phyloP scores from a whole-genome alignment of 768 basidiomycete genomes.

The Auricularia auricula-judae region DNA sequence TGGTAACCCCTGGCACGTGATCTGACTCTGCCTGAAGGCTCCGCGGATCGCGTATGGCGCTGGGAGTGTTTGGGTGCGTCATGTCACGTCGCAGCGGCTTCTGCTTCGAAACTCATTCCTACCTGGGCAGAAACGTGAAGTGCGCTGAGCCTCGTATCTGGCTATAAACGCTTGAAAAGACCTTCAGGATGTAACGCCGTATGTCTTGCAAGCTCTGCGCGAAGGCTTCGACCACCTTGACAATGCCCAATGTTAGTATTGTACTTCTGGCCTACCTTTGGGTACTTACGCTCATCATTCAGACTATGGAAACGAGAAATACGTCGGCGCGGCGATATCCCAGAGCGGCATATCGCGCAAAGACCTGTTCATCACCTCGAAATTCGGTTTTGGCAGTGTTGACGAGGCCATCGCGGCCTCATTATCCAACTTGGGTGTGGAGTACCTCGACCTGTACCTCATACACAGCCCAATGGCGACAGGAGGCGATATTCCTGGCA shows the following conservation, averaged over 20 bases:
- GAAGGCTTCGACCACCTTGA: not conserved
- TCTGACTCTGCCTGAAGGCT: slow-evolving; percentile 5
- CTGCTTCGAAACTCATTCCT: not conserved
- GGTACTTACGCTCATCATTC: not conserved
- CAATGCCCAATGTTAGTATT: not conserved
- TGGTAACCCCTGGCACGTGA: not conserved
- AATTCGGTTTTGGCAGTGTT: slow-evolving; percentile 68
- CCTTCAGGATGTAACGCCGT: not conserved
- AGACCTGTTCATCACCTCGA: slow-evolving; percentile 56
- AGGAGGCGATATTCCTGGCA: slow-evolving; percentile 46
- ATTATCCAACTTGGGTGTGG: slow-evolving; percentile 41
- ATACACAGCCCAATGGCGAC: slow-evolving; percentile 49
- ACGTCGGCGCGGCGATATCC: slow-evolving; percentile 40
- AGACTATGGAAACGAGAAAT: slow-evolving; percentile 56
- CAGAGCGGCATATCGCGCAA: slow-evolving; percentile 45
- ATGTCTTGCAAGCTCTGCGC: not conserved
- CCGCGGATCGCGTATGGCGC: slow-evolving; percentile 54
- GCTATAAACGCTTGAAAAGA: not conserved
- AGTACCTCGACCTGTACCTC: slow-evolving; percentile 61
- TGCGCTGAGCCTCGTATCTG: not conserved
- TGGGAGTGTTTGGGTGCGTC: slow-evolving; percentile 49
- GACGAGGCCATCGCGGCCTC: slow-evolving; percentile 58
- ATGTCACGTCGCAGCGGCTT: not conserved
- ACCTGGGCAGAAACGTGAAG: not conserved
- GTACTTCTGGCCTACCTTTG: no score